Conservation (phyloP, 1,139 yeast species). For the Entelexis paramagnoliae region DNA sequence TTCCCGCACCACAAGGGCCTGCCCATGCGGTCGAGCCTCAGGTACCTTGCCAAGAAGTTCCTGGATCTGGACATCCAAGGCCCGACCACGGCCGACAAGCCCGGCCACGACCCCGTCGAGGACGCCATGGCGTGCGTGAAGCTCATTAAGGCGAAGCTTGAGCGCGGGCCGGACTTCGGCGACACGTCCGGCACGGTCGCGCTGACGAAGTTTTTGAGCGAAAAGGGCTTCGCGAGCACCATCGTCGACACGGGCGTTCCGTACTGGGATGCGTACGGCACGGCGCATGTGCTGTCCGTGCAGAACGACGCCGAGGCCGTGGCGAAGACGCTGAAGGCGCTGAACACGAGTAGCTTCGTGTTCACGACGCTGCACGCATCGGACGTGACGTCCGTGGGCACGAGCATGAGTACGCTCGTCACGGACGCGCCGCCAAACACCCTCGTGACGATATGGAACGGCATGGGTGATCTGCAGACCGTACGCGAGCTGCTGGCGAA, state of each 20-base stretch:
- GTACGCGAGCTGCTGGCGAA: slow-evolving; percentile 41
- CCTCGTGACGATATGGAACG: slow-evolving; percentile 50
- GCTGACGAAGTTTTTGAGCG: slow-evolving; percentile 10
- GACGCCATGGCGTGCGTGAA: slow-evolving; percentile 79
- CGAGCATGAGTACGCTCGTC: slow-evolving; percentile 43
- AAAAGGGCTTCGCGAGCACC: slow-evolving; percentile 25
- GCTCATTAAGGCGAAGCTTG: slow-evolving; percentile 56
- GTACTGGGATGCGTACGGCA: slow-evolving; percentile 27
- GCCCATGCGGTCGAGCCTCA: slow-evolving; percentile 67
- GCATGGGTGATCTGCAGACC: slow-evolving; percentile 50
- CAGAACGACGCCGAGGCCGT: slow-evolving; percentile 26
- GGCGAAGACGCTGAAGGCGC: slow-evolving; percentile 36
- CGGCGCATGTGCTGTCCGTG: slow-evolving; percentile 19
- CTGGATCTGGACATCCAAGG: slow-evolving; percentile 54
- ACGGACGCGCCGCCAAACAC: slow-evolving; percentile 48
- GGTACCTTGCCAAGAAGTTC: slow-evolving; percentile 50
- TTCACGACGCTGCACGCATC: slow-evolving; percentile 32
- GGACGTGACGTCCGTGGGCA: slow-evolving; percentile 27
- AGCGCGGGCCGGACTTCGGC: slow-evolving; percentile 60
- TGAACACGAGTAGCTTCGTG: slow-evolving; percentile 37
- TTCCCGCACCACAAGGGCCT: slow-evolving; percentile 74
- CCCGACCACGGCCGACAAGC: slow-evolving; percentile 23
- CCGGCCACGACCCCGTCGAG: slow-evolving; percentile 79
- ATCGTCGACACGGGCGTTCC: slow-evolving; percentile 34
- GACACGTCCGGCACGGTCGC: slow-evolving; percentile 26